A percentile compares a stretch with the other conserved stretches of the same genome.
phyloP scores from a whole-genome alignment of 306 rosid species.

The Cicer chorassanicum region DNA sequence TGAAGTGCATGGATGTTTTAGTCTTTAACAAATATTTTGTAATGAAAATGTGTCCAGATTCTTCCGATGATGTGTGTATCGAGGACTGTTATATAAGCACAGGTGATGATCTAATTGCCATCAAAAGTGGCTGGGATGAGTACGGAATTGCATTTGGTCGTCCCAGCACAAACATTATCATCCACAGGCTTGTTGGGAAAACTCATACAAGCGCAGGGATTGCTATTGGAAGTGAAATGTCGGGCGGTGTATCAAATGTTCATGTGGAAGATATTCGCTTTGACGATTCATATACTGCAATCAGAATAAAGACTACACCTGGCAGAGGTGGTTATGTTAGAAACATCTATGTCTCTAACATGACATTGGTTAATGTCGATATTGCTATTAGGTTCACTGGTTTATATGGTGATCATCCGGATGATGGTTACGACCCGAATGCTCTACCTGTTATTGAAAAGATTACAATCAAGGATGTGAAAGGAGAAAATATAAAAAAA shows the following conservation, averaged over 20 bases:
- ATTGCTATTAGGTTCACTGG: conserved; percentile 72
- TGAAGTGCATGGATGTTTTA: no score
- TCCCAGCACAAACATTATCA: conserved; percentile 66
- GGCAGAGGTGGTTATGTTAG: conserved; percentile 88
- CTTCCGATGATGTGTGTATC: conserved; percentile 73
- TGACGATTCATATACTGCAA: conserved; percentile 55
- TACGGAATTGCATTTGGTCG: conserved; percentile 71
- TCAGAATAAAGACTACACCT: conserved; percentile 76
- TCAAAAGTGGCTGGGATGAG: conserved; percentile 92
- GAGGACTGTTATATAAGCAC: conserved; percentile 86
- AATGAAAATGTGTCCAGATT: conserved; percentile 54
- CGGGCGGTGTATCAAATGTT: conserved; percentile 78
- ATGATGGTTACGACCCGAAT: conserved; percentile 58
- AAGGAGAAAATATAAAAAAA: conserved; percentile 55
- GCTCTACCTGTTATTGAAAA: conserved; percentile 66
- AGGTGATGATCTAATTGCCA: conserved; percentile 79
- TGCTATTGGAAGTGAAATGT: conserved; percentile 88
- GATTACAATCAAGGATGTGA: conserved; percentile 64
- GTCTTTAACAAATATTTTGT: no score
- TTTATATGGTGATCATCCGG: conserved; percentile 76
- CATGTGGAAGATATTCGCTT: conserved; percentile 64
- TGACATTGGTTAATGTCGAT: conserved; percentile 62
- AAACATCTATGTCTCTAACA: conserved; percentile 62
- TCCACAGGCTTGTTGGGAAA: conserved; percentile 61
- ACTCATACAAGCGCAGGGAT: conserved; percentile 68